These are phyloP conservation scores for Globisporangium echinulatum DNA, from an alignment of 352 stramenopile genomes.

Conservation along the genomic window DNA sequence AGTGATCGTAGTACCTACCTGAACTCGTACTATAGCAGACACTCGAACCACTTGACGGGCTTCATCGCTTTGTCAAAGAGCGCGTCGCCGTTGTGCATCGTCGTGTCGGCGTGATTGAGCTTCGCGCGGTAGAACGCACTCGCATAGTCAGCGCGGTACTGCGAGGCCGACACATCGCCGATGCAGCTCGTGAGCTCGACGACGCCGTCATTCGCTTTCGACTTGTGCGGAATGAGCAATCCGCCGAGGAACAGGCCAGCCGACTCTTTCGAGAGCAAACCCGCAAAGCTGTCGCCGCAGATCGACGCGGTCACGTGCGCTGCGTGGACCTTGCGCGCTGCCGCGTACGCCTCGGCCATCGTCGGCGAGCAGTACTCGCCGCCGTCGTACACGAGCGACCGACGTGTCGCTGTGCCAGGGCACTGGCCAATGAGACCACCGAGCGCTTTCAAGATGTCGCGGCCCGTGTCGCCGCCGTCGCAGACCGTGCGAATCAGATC, in stretches of 20 bases:
- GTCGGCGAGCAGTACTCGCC: conserved; percentile 12
- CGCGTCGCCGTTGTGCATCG: conserved; percentile 53
- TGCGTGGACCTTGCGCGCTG: conserved; percentile 25
- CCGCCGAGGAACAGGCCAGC: conserved; percentile 15
- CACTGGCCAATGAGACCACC: conserved; percentile 31
- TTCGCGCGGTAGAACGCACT: conserved; percentile 49
- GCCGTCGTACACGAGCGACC: conserved; percentile 20
- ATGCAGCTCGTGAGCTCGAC: conserved; percentile 56
- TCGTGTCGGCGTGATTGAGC: conserved; percentile 64
- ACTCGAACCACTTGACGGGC: conserved; percentile 71
- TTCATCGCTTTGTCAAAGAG: conserved; percentile 41
- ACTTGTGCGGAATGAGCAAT: conserved; percentile 14
- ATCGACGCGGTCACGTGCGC: conserved; percentile 30
- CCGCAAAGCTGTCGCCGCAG: conserved; percentile 32
- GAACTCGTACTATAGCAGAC: conserved; percentile 5
- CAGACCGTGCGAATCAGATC: conserved; percentile 34
- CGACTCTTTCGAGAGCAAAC: conserved; percentile 32
- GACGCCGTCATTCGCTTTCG: conserved; percentile 17
- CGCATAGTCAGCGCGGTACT: conserved; percentile 34
- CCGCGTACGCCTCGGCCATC: conserved; percentile 22
- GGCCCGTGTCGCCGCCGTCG: conserved; percentile 16
- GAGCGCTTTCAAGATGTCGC: conserved; percentile 21
- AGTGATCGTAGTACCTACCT: conserved; percentile 15
- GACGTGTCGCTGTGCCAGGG: conserved; percentile 3
- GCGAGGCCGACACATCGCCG: conserved; percentile 20